Conservation (phyloP, 352 stramenopile genomes). For the Pythium plurisporium region DNA sequence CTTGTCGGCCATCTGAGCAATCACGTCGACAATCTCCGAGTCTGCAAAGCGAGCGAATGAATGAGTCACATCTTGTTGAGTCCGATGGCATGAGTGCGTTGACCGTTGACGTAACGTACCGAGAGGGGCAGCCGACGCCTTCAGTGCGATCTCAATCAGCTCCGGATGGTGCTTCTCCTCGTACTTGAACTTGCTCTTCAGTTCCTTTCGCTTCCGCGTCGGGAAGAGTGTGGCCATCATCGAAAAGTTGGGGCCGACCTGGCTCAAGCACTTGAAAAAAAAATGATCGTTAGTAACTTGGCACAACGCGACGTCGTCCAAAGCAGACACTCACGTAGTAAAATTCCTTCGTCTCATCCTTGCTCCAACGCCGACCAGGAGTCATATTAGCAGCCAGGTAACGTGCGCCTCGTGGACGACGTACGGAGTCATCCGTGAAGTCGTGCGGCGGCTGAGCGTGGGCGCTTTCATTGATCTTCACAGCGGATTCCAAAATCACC, state of each 20-base stretch:
- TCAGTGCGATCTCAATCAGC: constrained; percentile 78
- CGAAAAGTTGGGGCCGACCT: constrained; percentile 81
- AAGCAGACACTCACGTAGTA: constrained; percentile 55
- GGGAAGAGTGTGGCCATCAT: constrained; percentile 86
- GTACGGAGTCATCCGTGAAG: constrained; percentile 28
- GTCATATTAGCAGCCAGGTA: constrained; percentile 40
- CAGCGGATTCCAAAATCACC: constrained; percentile 66
- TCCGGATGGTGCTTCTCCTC: constrained; percentile 74
- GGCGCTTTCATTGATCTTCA: constrained; percentile 52
- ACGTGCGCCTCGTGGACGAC: constrained; percentile 31
- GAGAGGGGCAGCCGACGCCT: constrained; percentile 60
- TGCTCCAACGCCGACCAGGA: constrained; percentile 60
- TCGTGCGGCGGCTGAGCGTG: constrained; percentile 19
- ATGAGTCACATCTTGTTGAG: no score
- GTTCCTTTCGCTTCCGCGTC: constrained; percentile 71
- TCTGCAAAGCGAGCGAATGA: constrained; percentile 23
- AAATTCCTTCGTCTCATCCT: constrained; percentile 86
- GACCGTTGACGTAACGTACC: constrained; percentile 18
- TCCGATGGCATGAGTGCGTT: not conserved
- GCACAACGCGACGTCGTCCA: not conserved
- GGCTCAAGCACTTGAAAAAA: constrained; percentile 55
- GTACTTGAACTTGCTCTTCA: constrained; percentile 88
- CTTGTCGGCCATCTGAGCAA: constrained; percentile 75
- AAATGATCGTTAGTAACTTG: not conserved
- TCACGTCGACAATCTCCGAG: constrained; percentile 77